Evolutionary conservation across 495 filamentous ascomycete genomes (phyloP), one percentile per base, ranked within the genome.

Genomic region (Xylaria bambusicola): DNA sequence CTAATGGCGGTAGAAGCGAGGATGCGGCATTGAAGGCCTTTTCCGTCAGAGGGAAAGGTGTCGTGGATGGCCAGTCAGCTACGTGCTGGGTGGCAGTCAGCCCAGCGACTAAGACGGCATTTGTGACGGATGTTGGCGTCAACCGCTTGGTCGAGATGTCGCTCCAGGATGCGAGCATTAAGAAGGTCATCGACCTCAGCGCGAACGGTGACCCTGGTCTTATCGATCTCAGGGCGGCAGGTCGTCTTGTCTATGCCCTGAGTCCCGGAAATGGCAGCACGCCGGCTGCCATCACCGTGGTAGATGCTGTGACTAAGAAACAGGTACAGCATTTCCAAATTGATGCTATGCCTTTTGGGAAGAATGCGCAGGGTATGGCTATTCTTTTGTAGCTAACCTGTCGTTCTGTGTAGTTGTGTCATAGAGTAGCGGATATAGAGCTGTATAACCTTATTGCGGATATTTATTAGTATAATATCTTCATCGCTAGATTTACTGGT

Each of bases 11-110:
- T 5, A 23, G 3, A 3, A 13, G 31, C 31, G 8, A 31, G 78
- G 64, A 61, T 57, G 12, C 1, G 60, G 65, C 46, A 27, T 56
- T 45, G 0, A 64, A 49, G 3, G 38, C 64, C 17, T 70, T 73
- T 0, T 29, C 45, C 0, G 66, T 75, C 23, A 58, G 61, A n/a
- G 62, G 46, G 42, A 71, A 65, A 50, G 57, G 58, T 15, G 52
- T 56, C 15, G 72, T 87, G 45, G 51, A 58, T 0, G 79, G 66
- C 46, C 83, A 86, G 66, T 66, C 52, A 21, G 83, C 83, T 1
- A 85, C 82, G 0, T 86, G 84, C 68, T 86, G 83, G 84, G 75
- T 71, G 3, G 68, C 79, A 0, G 61, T 81, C 35, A 74, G 76
- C 0, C 29, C 66, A 0, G 52, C 63, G 18, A 81, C 77, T 6